phyloP scores from a whole-genome alignment of 2,329 filamentous ascomycete genomes.

The Hymenoscyphus infarciens region DNA sequence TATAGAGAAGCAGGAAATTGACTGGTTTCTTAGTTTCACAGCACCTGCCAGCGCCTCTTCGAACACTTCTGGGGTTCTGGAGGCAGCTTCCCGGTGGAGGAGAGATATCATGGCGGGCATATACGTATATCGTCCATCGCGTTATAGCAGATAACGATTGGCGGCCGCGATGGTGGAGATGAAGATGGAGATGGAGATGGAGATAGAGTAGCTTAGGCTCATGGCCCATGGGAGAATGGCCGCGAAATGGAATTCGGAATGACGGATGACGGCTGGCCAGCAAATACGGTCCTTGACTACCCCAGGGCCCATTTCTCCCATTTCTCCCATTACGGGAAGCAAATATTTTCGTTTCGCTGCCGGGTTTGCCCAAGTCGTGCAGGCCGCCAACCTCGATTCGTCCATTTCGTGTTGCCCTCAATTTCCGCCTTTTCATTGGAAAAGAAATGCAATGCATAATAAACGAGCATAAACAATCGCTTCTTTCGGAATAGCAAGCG shows the following conservation, averaged over 20 bases:
- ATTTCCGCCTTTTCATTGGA: conserved; percentile 4
- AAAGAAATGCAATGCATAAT: conserved; percentile 7
- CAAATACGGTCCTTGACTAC: too few relatives aligned
- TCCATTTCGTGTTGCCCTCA: conserved; percentile 1
- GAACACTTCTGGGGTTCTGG: background rate
- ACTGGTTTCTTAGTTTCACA: conserved; percentile 4
- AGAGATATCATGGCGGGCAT: background rate
- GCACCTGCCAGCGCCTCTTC: conserved; percentile 6
- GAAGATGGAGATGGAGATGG: too few relatives aligned
- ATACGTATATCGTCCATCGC: background rate
- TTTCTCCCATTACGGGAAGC: background rate
- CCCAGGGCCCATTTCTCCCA: background rate
- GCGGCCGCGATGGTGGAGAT: too few relatives aligned
- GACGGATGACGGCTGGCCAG: background rate
- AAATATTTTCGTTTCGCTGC: conserved; percentile 5
- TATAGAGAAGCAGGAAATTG: conserved; percentile 9
- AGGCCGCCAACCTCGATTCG: background rate
- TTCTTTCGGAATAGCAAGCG: background rate
- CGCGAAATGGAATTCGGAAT: too few relatives aligned
- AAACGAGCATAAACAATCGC: background rate
- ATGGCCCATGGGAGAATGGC: too few relatives aligned
- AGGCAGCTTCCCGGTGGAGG: background rate
- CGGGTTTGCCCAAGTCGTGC: conserved; percentile 7
- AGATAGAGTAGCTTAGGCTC: too few relatives aligned
- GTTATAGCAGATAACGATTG: too few relatives aligned